Evolutionary conservation across 2,329 filamentous ascomycete genomes (phyloP).

Genomic region (Paraphoma chrysanthemicola): DNA sequence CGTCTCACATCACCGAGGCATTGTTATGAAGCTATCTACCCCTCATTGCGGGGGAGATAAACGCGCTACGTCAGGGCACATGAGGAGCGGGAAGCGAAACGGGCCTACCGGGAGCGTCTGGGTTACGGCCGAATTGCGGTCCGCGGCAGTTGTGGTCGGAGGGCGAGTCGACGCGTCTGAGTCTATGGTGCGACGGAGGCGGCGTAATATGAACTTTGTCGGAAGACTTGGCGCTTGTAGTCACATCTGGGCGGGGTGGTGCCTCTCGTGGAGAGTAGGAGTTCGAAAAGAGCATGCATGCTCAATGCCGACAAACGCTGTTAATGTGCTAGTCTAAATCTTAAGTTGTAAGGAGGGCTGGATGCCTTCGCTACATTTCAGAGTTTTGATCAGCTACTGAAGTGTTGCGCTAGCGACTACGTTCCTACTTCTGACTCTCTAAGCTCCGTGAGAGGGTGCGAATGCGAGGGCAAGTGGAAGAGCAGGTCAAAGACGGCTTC

Average conservation of each 20-base stretch:
- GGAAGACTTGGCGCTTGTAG: no score
- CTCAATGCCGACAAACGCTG: no score
- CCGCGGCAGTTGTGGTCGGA: conserved; percentile 1
- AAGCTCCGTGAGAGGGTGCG: not conserved
- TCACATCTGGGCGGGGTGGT: no score
- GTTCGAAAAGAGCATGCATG: no score
- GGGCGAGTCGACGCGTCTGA: not conserved
- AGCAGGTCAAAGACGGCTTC: not conserved
- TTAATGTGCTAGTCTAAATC: no score
- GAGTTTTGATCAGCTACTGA: not conserved
- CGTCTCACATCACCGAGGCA: not conserved
- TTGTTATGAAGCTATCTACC: conserved; percentile 6
- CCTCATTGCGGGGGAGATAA: conserved; percentile 5
- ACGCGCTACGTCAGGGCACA: not conserved
- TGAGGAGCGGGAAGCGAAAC: not conserved
- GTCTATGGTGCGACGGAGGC: not conserved
- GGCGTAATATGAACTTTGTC: not conserved
- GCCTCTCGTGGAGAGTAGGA: no score
- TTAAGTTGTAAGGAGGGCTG: no score
- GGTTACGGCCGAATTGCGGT: not conserved
- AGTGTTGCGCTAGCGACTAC: not conserved
- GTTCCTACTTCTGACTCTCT: not conserved
- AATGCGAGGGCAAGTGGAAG: not conserved
- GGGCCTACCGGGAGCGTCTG: not conserved
- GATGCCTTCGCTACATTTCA: no score